Base-by-base conservation (phyloP, 192 early-diverging fungal genomes). In the Entomortierella chlamydospora region DNA sequence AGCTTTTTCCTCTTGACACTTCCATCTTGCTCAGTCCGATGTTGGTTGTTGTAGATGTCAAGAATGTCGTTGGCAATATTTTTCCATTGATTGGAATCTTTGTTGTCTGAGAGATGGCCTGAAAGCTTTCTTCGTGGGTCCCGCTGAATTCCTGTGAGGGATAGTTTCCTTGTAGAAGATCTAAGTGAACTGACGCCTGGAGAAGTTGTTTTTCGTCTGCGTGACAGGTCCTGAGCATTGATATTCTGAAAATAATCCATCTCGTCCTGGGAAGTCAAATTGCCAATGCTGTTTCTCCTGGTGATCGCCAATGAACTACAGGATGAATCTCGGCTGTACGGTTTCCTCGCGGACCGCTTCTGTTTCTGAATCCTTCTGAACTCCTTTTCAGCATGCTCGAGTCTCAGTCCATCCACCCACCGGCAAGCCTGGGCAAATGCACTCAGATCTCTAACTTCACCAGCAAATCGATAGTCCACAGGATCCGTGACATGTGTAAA, bases 381-480 rank as follows among this genome's bases (percentile, higher is more conserved):
- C 41, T 79, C 76, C 30, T 58, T 79, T 28, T 79, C 76, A 4
- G 76, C 76, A 54, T 79, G 76, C 47, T 79, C 70, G 2, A 73
- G 42, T 29, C 80, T 64, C 51, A 82, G 42, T 15, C 68, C 68
- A 43, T 74, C 64, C 45, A 82, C 59, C 81, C 81, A 82, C 33
- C 68, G 54, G 54, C 73, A 83, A 9, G 85, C 82, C 41, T 87
- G 85, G 42, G 62, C 72, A 54, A 85, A 88, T 1, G 82, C 65
- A 41, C 84, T 81, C 33, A 82, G 55, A 22, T 76, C 73, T 33
- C 72, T 61, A 13, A 82, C 59, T 22, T 87, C 82, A 0, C 86
- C 86, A 4, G 85, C 68, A 49, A 81, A 88, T 10, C 85, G 80
- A 50, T 82, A 70, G 41, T 88, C 87, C 17, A 88, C 82, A 33